phyloP scores from a whole-genome alignment of 306 rosid genomes.

The Dalbergia oliveri region DNA sequence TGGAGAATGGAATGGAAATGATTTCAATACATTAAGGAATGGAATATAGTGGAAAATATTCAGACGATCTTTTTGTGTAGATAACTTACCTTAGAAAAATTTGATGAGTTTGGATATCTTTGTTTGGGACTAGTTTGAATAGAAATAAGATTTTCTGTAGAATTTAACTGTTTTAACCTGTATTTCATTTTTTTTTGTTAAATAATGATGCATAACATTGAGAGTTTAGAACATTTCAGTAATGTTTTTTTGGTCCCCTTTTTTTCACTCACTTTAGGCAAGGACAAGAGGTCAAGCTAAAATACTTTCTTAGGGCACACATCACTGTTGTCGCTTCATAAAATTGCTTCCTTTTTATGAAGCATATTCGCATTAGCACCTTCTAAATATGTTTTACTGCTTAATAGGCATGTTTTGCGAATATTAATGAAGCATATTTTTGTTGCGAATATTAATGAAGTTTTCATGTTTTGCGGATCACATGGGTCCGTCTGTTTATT shows the following conservation, averaged over 20 bases:
- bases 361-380: neutral
- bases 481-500: neutral
- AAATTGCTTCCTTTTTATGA: conserved; percentile 27
- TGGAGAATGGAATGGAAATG: conserved; percentile 25
- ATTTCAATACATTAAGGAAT: conserved; percentile 29
- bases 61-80: no score
- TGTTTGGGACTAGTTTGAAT: no score
- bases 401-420: conserved; percentile 11
- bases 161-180: no score
- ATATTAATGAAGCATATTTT: conserved; percentile 16
- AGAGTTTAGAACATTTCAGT: no score
- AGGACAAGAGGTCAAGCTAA: conserved; percentile 1
- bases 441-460: conserved; percentile 24
- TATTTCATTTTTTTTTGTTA: no score
- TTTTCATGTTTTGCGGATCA: neutral
- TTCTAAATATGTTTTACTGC: conserved; percentile 14
- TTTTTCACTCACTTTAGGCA: neutral
- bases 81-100: no score
- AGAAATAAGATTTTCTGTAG: no score
- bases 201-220: no score
- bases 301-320: conserved; percentile 13
- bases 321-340: neutral
- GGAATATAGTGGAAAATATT: no score
- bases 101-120: no score
- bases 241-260: no score